Evolutionary conservation across 371 early-diverging fungal genomes (phyloP), one percentile per base, ranked within the genome.

Genomic region (Lichtheimia corymbifera): DNA sequence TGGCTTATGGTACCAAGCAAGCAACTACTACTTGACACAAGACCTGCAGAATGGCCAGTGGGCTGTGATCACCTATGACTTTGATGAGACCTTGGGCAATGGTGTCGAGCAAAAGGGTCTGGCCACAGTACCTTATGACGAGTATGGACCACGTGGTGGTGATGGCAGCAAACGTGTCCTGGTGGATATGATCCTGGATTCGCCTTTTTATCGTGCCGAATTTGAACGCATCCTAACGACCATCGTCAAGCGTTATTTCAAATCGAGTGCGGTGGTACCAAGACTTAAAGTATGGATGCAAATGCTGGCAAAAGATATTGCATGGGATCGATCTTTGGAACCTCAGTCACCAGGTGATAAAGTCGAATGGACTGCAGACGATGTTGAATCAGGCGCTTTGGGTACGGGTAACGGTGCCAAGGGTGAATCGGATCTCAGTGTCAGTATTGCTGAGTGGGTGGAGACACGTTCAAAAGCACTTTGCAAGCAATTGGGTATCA

Each of bases 81-180:
- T 85, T 56, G 85, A 85, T 50, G 85, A 83, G 55, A 76, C 77
- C 2, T 78, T 77, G 15, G 83, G 83, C 20, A 77, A 78, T 51
- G 58, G 59, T 30, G n/a, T 51, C n/a, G 51, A 54, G 3, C 50
- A 56, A 28, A 13, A 20, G 4, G 24, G 43, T 0, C 52, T 65
- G 7, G 49, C 24, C n/a, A 63, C 56, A 12, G 73, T 74, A 14
- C 44, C 77, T 14, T 83, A 82, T 50, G 61, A 74, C 25, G 64
- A 70, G 47, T 79, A 76, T 57, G 44, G 73, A 61, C 66, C 73
- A 43, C 64, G 70, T 54, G 62, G 73, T 55, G 61, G 68, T 7
- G 11, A 28, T 35, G 28, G 11, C 35, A 35, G 11, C 11, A n/a
- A 59, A 44, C 57, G 85, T 58, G 63, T 79, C 58, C 18, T 78